These are phyloP conservation scores for Penicillium rolfsii DNA, from an alignment of 2,329 filamentous ascomycete genomes.

Conservation along the genomic window DNA sequence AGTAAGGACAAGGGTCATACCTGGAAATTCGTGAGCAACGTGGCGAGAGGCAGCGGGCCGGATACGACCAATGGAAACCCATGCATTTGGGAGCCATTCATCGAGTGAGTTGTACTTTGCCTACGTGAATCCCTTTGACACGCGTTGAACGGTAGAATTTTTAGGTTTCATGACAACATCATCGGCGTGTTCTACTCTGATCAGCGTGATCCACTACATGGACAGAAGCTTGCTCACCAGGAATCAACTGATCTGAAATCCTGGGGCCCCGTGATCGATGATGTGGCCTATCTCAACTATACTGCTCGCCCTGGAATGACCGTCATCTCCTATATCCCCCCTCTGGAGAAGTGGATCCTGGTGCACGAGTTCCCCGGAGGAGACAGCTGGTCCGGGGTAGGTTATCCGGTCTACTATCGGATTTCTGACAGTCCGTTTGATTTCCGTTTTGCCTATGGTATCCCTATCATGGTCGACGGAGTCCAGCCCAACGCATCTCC, in stretches of 20 bases:
- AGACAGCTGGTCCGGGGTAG: conserved; percentile 12
- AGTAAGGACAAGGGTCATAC: conserved; percentile 61
- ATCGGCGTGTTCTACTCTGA: conserved; percentile 70
- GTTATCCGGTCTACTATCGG: conserved; percentile 16
- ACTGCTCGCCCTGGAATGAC: conserved; percentile 68
- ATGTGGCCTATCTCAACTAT: conserved; percentile 62
- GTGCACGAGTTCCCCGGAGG: conserved; percentile 11
- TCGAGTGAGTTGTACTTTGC: conserved; percentile 36
- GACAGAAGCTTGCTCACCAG: conserved; percentile 69
- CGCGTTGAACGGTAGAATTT: not conserved
- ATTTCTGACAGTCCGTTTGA: conserved; percentile 11
- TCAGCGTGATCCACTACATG: conserved; percentile 64
- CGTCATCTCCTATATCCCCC: conserved; percentile 55
- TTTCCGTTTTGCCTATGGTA: conserved; percentile 36
- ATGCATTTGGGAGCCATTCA: conserved; percentile 71
- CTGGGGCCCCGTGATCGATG: conserved; percentile 62
- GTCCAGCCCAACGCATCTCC: conserved; percentile 39
- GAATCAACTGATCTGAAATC: conserved; percentile 58
- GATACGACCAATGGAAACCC: conserved; percentile 63
- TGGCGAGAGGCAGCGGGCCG: conserved; percentile 63
- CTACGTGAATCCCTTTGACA: not conserved
- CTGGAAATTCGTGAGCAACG: conserved; percentile 67
- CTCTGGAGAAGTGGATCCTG: conserved; percentile 12
- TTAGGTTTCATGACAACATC: conserved; percentile 55
- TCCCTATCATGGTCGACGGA: conserved; percentile 23